Percentiles rank a stretch among this genome's conserved stretches.
Evolutionary conservation across 495 filamentous ascomycete species (phyloP).

Genomic region (Talaromyces stipitatus): DNA sequence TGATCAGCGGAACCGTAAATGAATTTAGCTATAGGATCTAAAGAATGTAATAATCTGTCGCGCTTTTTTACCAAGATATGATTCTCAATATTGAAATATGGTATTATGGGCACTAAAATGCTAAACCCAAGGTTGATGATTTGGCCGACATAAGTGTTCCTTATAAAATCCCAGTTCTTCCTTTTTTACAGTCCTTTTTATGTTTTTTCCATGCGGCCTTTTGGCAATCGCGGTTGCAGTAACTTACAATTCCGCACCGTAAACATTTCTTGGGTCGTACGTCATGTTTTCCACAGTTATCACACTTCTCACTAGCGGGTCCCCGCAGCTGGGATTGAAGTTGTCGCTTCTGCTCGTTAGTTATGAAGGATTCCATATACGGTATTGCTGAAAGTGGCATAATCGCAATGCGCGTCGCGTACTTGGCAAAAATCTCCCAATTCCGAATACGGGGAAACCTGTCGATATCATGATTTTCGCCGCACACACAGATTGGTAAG

Average conservation of each 20-base stretch:
- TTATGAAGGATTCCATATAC: background rate
- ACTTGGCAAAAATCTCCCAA: background rate
- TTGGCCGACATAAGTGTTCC: background rate
- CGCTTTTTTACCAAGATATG: too few relatives aligned
- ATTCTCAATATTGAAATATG: too few relatives aligned
- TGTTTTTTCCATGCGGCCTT: conserved; percentile 37
- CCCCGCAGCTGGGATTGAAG: background rate
- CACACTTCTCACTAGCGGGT: background rate
- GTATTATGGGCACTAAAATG: too few relatives aligned
- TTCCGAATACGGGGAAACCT: background rate
- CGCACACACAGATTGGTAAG: background rate
- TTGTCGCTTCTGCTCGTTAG: background rate
- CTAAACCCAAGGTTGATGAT: too few relatives aligned
- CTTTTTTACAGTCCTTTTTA: conserved; percentile 23
- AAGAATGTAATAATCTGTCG: too few relatives aligned
- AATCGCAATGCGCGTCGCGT: background rate
- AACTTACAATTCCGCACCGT: conserved; percentile 27
- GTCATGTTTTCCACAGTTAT: background rate
- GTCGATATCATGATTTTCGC: background rate
- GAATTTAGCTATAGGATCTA: too few relatives aligned
- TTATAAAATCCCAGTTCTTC: background rate
- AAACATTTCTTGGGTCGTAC: conserved; percentile 25
- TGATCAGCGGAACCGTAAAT: too few relatives aligned
- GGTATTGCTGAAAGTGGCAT: background rate
- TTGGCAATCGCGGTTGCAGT: conserved; percentile 42